Evolutionary conservation across 192 early-diverging fungal species (phyloP), one percentile per base, ranked within the genome.

Genomic region (Neocallimastix lanati): DNA sequence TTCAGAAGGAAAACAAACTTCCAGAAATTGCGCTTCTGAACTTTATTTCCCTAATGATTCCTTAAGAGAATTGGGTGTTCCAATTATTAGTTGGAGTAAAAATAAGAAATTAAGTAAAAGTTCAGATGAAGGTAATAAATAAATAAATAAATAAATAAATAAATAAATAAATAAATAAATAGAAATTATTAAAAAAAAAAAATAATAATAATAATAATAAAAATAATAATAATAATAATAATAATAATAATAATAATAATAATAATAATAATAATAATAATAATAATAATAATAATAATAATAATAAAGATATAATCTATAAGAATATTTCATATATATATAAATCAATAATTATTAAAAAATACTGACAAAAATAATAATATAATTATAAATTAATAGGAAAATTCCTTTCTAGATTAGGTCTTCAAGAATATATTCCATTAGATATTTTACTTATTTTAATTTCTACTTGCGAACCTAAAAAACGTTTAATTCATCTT

Each of bases 1-100:
- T 29, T 78, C 81, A 14, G 79, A 85, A 3, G 80, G 85, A 21
- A 78, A 81, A 21, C 80, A 80, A 13, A 78, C 83, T 40, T 78
- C 82, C 28, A 81, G 93, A 29, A 92, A 87, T 78, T 83, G 83
- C 27, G 91, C 93, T 18, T 82, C 79, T 12, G 84, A 92, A 28
- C 87, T 96, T 38, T 94, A 90, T 85, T 85, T 85, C 6, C 95
- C 95, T 0, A 86, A 80, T 0, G 90, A 92, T 25, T 86, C 83
- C 1, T 80, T 92, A 16, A 83, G 86, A 1, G 84, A 80, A 16
- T 83, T 96, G 15, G 88, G 88, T 0, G 81, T 95, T 3, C 93
- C 93, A 12, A 77, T 93, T 16, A 83, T 96, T 28, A 82, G 86
- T 33, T 95, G 94, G 94, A 83, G 85, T 82, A 79, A 83, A 50